A percentile compares a stretch with the other conserved stretches of the same genome.
Conservation (phyloP, 2,329 filamentous ascomycete genomes). For the Alternaria dauci region DNA sequence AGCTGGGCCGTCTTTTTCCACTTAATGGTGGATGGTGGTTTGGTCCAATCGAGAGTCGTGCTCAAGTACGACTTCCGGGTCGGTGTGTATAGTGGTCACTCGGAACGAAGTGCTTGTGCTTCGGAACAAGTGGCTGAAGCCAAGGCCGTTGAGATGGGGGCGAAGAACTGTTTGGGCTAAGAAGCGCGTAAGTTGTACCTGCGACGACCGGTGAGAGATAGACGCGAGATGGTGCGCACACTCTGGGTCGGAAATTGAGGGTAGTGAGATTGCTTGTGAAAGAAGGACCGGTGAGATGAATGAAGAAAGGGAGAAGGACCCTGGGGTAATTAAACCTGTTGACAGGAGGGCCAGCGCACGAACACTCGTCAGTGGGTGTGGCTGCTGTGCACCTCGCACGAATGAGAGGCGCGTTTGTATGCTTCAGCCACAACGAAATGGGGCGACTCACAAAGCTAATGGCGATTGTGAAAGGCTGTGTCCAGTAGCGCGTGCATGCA, state of each 20-base stretch:
- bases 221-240: constrained; percentile 11
- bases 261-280: constrained; percentile 7
- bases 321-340: constrained; percentile 25
- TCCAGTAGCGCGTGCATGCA: constrained; percentile 11
- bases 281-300: constrained; percentile 11
- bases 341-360: constrained; percentile 10
- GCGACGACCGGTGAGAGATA: constrained; percentile 7
- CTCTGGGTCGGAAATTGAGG: constrained; percentile 5
- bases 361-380: constrained; percentile 12
- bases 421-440: constrained; percentile 11
- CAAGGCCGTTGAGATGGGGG: constrained; percentile 16
- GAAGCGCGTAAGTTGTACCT: constrained; percentile 20
- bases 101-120: constrained; percentile 8
- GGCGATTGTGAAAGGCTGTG: constrained; percentile 9
- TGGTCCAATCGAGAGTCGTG: constrained; percentile 8
- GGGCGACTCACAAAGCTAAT: not conserved
- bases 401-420: constrained; percentile 5
- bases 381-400: constrained; percentile 10
- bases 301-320: constrained; percentile 19
- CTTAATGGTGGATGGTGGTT: constrained; percentile 6
- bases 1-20: constrained; percentile 24
- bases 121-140: constrained; percentile 19
- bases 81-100: not conserved
- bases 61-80: constrained; percentile 7
- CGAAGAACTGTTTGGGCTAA: constrained; percentile 19